Evolutionary conservation across 768 basidiomycete genomes (phyloP).

Genomic region (Crepidotus variabilis): DNA sequence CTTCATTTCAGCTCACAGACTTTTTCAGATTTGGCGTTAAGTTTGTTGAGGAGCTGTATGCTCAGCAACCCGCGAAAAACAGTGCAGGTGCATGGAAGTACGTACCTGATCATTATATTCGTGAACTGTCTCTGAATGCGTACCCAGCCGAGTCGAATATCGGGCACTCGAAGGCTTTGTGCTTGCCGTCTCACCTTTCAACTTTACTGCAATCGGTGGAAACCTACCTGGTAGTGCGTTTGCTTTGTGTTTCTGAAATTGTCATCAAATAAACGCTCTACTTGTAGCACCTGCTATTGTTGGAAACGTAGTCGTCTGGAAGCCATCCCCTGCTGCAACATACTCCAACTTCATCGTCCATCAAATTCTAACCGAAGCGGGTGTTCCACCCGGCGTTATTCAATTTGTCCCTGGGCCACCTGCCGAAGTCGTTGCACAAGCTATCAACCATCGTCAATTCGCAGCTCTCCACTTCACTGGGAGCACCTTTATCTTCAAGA

Average conservation of each 20-base stretch:
- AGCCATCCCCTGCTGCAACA: conserved; percentile 92
- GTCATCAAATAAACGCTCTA: conserved; percentile 5
- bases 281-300: conserved; percentile 79
- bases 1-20: conserved; percentile 60
- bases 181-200: conserved; percentile 96
- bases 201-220: conserved; percentile 97
- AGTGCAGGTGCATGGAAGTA: conserved; percentile 91
- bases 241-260: background rate
- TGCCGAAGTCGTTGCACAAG: conserved; percentile 79
- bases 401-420: conserved; percentile 95
- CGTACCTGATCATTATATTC: conserved; percentile 26
- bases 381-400: conserved; percentile 90
- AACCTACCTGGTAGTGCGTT: conserved; percentile 75
- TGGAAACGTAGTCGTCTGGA: conserved; percentile 96
- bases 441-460: conserved; percentile 74
- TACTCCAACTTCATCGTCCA: conserved; percentile 93
- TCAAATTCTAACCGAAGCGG: conserved; percentile 91
- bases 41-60: conserved; percentile 92
- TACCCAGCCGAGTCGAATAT: conserved; percentile 86
- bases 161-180: conserved; percentile 98
- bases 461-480: conserved; percentile 96
- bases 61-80: conserved; percentile 87
- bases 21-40: conserved; percentile 97
- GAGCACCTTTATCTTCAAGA: conserved; percentile 90
- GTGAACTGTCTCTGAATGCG: background rate